Conservation (phyloP, 805 yeast genomes). For the Jamesozyma lodderae region DNA sequence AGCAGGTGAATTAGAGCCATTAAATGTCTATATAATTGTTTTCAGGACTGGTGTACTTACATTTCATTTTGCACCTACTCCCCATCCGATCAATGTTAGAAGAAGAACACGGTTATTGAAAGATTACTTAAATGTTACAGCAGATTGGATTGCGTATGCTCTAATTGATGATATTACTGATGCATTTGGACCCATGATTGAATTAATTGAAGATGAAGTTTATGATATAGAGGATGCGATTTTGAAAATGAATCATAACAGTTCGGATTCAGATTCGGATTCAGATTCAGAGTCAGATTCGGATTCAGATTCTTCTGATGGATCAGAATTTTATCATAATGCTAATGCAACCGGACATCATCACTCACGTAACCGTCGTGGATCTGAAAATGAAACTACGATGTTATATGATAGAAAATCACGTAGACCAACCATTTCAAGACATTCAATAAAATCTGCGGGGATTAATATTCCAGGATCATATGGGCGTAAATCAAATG, state of each 20-base stretch:
- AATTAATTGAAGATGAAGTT: slow-evolving; percentile 88
- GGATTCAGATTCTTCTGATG: slow-evolving; percentile 12
- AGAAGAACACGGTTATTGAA: slow-evolving; percentile 80
- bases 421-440: background rate
- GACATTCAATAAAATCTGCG: background rate
- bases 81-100: slow-evolving; percentile 93
- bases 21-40: slow-evolving; percentile 87
- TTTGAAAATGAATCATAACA: slow-evolving; percentile 72
- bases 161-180: slow-evolving; percentile 94
- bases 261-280: slow-evolving; percentile 32
- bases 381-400: background rate
- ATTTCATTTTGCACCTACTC: slow-evolving; percentile 89
- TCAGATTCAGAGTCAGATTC: slow-evolving; percentile 30
- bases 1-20: slow-evolving; percentile 63
- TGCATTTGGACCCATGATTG: slow-evolving; percentile 95
- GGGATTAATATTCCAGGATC: background rate
- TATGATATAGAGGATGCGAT: slow-evolving; percentile 91
- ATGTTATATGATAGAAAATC: background rate
- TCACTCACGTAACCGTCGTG: slow-evolving; percentile 1
- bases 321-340: slow-evolving; percentile 1
- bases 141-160: slow-evolving; percentile 97
- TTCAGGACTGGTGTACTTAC: slow-evolving; percentile 87
- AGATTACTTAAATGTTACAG: slow-evolving; percentile 81
- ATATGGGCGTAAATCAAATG: background rate
- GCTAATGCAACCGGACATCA: background rate